Evolutionary conservation across 2,329 filamentous ascomycete genomes (phyloP), one percentile per base, ranked within the genome.

Genomic region (Emmonsia crescens): DNA sequence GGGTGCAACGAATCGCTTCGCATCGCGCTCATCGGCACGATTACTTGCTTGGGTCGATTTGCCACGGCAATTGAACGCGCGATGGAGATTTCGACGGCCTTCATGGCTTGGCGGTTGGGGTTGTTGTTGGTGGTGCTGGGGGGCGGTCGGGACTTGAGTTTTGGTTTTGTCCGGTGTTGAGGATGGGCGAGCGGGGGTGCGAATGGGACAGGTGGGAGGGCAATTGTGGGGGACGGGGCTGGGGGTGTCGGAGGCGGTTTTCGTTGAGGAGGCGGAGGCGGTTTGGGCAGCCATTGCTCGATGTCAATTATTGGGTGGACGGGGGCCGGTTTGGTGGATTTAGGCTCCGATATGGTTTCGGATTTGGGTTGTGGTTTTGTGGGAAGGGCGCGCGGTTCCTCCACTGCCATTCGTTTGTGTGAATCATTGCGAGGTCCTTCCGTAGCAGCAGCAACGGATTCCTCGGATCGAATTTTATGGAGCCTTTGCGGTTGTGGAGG

Each of bases 31-130:
- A 76, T 68, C 0, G 75, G 74, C 6, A 77, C 72, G 6, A 77
- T 64, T n/a, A 74, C 63, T 60, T 76, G 73, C 48, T 68, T 71
- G 36, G 68, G 73, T 9, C 70, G 70, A 38, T 66, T 68, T 0
- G 71, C 71, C 0, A 77, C 70, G 9, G 74, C 76, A 9, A 77
- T 65, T 5, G 75, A 76, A 33, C 74, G 68, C 2, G 75, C 75
- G 42, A 73, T 69, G 2, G 75, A 76, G 38, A 77, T 68, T 62
- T 76, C 72, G 42, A 75, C 67, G 63, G 64, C 42, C 64, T 62
- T 52, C 44, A 61, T 52, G 38, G 40, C 33, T 19, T 38, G 38
- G 14, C 48, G 60, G 55, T 27, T 42, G 67, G 66, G 0, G 66
- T 67, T 2, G 59, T 55, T 2, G 64, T 51, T 65, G n/a, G 63